These are phyloP conservation scores for Ophiobolus disseminans DNA, from an alignment of 2,329 filamentous ascomycete species.

Conservation along the genomic window DNA sequence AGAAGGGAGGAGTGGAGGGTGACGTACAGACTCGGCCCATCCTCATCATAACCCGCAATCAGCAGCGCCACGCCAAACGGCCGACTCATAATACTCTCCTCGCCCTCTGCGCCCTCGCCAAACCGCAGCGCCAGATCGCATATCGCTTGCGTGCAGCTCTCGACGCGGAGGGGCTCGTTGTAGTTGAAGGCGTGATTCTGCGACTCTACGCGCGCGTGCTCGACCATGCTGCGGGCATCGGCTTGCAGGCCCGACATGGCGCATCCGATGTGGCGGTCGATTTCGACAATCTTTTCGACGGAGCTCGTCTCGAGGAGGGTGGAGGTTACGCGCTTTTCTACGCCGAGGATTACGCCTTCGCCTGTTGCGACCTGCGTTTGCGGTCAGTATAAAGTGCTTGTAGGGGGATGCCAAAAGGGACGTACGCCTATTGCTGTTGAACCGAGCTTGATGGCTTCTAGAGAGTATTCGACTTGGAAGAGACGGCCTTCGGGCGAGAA, in stretches of 20 bases:
- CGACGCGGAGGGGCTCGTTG: constrained; percentile 90
- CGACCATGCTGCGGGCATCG: constrained; percentile 95
- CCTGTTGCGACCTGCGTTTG: constrained; percentile 76
- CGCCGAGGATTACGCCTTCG: constrained; percentile 93
- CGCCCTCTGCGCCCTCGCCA: constrained; percentile 94
- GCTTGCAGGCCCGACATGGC: constrained; percentile 98
- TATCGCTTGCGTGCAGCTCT: constrained; percentile 98
- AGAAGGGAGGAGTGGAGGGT: neutral
- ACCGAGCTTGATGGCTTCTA: constrained; percentile 99
- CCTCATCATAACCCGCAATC: constrained; percentile 96
- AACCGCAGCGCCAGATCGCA: constrained; percentile 96
- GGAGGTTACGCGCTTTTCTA: constrained; percentile 98
- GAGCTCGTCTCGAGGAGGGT: constrained; percentile 96
- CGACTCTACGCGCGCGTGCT: constrained; percentile 96
- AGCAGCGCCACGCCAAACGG: constrained; percentile 96
- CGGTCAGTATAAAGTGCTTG: constrained; percentile 17
- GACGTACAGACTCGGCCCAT: constrained; percentile 83
- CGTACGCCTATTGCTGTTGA: constrained; percentile 93
- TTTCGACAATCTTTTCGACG: constrained; percentile 99
- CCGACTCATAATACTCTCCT: constrained; percentile 98
- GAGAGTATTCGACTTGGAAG: constrained; percentile 99
- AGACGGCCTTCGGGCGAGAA: constrained; percentile 99
- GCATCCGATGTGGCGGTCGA: constrained; percentile 97
- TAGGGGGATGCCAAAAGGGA: neutral
- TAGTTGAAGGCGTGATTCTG: constrained; percentile 99